Base-by-base conservation (phyloP, 768 basidiomycete species). In the Sistotremastrum suecicum region DNA sequence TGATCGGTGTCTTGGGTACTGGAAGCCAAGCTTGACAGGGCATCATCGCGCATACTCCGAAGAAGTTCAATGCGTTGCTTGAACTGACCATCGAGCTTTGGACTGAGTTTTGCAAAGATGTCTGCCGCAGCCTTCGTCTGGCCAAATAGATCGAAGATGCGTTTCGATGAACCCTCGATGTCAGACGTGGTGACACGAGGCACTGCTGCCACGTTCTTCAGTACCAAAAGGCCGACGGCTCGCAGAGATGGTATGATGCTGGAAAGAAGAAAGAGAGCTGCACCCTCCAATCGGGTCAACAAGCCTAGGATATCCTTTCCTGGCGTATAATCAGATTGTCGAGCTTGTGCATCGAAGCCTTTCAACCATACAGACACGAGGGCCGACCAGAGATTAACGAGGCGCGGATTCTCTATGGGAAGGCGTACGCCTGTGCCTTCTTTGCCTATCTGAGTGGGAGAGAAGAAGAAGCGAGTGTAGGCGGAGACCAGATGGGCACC, bases 391-490 rank as follows among this genome's bases (percentile, higher is more conserved):
- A 91, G 63, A 34, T 69, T 65, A 35, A 89, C 66, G 4, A 94
- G 57, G 28, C 78, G 71, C 7, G 74, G 60, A 12, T 78, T 79
- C 55, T 89, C 84, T 8, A 83, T 63, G 41, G 79, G 66, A 4
- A 87, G 66, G 47, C 75, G 73, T 42, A 75, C 60, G 0, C 76
- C 74, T 5, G 76, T 66, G n/a, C 74, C 71, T 47, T 85, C 83
- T 40, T 75, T 70, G 8, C 75, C 64, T 28, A 87, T 71, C 40
- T 70, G 66, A 28, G 65, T 63, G 2, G 86, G 76, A 47, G 77
- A 77, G 61, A 90, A 91, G 37, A 95, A 61, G 56, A 84, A 84
- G 34, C 71, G 62, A 6, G 77, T 77, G 58, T 81, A 83, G 34
- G 73, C 71, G 10, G 73, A 67, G 10, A 89, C 63, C 8, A 91